Conservation (phyloP, 345 rosid genomes). For the Anacardium occidentale region DNA sequence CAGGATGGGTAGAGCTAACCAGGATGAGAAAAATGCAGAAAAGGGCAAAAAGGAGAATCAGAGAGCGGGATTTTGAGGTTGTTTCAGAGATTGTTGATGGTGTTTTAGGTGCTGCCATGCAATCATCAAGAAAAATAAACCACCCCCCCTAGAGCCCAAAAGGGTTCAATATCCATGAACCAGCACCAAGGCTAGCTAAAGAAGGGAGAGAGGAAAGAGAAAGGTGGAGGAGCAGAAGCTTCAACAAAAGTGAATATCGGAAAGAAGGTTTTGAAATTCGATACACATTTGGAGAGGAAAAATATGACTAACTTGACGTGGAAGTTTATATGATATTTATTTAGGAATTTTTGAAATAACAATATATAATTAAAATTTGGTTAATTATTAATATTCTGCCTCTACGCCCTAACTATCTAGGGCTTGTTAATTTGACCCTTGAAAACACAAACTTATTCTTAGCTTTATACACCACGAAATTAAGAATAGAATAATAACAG, state of each 20-base stretch:
- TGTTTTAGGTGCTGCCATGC: constrained; percentile 74
- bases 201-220: constrained; percentile 24
- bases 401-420: not conserved
- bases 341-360: constrained; percentile 11
- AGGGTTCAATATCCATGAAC: constrained; percentile 99
- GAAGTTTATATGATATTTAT: constrained; percentile 28
- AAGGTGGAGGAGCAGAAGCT: constrained; percentile 33
- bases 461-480: not conserved
- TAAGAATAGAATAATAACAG: too few relatives aligned
- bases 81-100: constrained; percentile 27
- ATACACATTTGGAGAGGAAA: constrained; percentile 48
- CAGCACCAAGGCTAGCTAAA: constrained; percentile 46
- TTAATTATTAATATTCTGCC: too few relatives aligned
- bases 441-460: too few relatives aligned
- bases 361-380: not conserved
- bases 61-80: constrained; percentile 35
- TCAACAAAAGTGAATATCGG: constrained; percentile 41
- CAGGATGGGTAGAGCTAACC: not conserved
- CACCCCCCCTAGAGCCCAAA: constrained; percentile 93
- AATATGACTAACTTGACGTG: constrained; percentile 32
- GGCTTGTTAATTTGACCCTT: too few relatives aligned
- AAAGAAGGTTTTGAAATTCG: constrained; percentile 55
- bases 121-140: constrained; percentile 55
- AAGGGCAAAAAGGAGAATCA: constrained; percentile 38
- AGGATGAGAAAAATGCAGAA: constrained; percentile 40